Conservation (phyloP, 306 rosid genomes). For the Lagenaria siceraria region DNA sequence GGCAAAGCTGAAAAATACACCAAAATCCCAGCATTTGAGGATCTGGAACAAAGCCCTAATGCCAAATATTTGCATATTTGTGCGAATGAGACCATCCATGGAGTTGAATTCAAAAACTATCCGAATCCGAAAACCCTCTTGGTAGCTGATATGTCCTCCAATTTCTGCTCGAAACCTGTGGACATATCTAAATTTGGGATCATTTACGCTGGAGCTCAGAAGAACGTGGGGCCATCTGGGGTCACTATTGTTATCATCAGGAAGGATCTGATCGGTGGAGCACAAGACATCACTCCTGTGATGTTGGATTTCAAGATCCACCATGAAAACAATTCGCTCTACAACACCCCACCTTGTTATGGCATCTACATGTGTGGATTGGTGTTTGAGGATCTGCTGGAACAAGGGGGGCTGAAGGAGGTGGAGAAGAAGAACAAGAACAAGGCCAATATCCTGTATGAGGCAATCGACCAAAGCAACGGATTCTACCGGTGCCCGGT, state of each 20-base stretch:
- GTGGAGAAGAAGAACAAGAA: constrained; percentile 79
- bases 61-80: constrained; percentile 75
- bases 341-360: constrained; percentile 90
- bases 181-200: constrained; percentile 74
- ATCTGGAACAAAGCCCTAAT: constrained; percentile 38
- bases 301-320: constrained; percentile 93
- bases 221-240: constrained; percentile 92
- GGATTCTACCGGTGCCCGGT: constrained; percentile 85
- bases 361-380: constrained; percentile 88
- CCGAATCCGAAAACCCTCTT: constrained; percentile 47
- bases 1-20: constrained; percentile 85
- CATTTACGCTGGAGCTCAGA: constrained; percentile 93
- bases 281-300: constrained; percentile 62
- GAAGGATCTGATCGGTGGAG: constrained; percentile 76
- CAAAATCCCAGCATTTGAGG: constrained; percentile 47
- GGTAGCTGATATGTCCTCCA: constrained; percentile 90
- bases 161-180: constrained; percentile 89
- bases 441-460: constrained; percentile 64
- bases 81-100: constrained; percentile 87
- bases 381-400: constrained; percentile 82
- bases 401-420: constrained; percentile 78
- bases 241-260: constrained; percentile 76
- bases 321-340: constrained; percentile 64
- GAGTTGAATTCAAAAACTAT: constrained; percentile 78
- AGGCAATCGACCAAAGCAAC: constrained; percentile 56